Base-by-base conservation (phyloP, 345 rosid genomes). In the Crucihimalaya himalaica region DNA sequence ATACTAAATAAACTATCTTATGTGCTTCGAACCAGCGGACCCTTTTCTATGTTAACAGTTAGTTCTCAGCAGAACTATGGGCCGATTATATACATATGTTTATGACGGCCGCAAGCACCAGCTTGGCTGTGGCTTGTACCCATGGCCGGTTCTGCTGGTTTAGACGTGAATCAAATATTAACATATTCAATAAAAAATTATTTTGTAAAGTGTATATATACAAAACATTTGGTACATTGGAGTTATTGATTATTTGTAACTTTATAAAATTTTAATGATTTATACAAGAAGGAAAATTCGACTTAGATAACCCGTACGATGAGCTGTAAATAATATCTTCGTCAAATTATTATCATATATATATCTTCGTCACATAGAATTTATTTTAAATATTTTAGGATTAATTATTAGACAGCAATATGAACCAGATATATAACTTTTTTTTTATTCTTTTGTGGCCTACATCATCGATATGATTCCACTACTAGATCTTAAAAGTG, bases 381-480 rank as follows among this genome's bases (percentile, higher is more conserved):
- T 53, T 48, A 60, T 18, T 42, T 52, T 16, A 35, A 13, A 23
- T 13, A 62, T 32, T 25, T 59, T 50, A 59, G 62, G 43, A 42
- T 34, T 69, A 42, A 70, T 76, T 63, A 76, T 47, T 70, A 57
- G 72, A 70, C 62, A 52, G 48, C 79, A 64, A 76, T 70, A 63
- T 63, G 66, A 55, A 70, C 71, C 60, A 69, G 46, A 71, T 70
- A 65, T 65, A 16, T 32, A 77, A 58, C 66, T 50, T 77, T 77
- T 63, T 39, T 28, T 14, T 8, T 55, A 71, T 57, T 65, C 72
- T 42, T 56, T 23, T 65, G 27, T 77, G 80, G 80, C 80, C 77
- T 77, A 77, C 80, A 50, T 40, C 76, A 50, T 77, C 72, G 80
- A 77, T 77, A 77, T 71, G 77, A 77, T 77, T 71, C 67, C 72